A percentile compares a stretch with the other conserved stretches of the same genome.
phyloP scores from a whole-genome alignment of 2,329 filamentous ascomycete species.

The Aspergillus sp. region DNA sequence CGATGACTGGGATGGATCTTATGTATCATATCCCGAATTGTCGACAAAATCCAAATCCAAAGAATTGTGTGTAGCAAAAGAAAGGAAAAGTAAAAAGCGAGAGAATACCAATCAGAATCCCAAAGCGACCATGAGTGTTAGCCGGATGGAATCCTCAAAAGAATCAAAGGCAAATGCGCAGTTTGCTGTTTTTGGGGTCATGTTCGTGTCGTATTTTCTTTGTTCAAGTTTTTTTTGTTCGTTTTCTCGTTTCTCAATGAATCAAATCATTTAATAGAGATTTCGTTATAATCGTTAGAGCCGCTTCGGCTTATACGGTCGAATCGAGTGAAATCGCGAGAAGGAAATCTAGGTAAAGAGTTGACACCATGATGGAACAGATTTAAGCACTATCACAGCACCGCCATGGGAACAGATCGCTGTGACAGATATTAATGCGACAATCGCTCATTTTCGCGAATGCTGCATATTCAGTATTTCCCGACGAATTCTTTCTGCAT shows the following conservation, averaged over 20 bases:
- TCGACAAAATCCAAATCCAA: neutral
- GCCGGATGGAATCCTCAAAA: neutral
- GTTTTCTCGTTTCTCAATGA: neutral
- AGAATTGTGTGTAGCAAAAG: neutral
- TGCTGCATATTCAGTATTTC: conserved; percentile 34
- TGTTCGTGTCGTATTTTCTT: neutral
- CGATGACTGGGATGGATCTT: neutral
- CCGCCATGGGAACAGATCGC: neutral
- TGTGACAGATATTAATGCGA: conserved; percentile 6
- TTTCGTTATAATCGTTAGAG: neutral
- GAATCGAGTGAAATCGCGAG: conserved; percentile 1
- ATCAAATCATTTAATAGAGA: neutral
- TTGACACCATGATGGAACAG: conserved; percentile 17
- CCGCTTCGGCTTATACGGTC: too few relatives aligned
- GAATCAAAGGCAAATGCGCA: neutral
- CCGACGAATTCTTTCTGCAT: conserved; percentile 34
- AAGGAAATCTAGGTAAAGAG: conserved; percentile 9
- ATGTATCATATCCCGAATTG: neutral
- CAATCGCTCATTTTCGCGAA: conserved; percentile 17
- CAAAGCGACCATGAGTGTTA: neutral
- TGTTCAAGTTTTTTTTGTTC: neutral
- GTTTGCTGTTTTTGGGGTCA: neutral
- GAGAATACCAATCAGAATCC: neutral
- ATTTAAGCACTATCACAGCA: conserved; percentile 4
- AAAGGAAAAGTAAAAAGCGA: neutral